Percentiles rank a stretch among this genome's conserved stretches.
These are phyloP conservation scores for Vitis hybrid DNA, from an alignment of 177 flowering plant species.

Conservation along the genomic window DNA sequence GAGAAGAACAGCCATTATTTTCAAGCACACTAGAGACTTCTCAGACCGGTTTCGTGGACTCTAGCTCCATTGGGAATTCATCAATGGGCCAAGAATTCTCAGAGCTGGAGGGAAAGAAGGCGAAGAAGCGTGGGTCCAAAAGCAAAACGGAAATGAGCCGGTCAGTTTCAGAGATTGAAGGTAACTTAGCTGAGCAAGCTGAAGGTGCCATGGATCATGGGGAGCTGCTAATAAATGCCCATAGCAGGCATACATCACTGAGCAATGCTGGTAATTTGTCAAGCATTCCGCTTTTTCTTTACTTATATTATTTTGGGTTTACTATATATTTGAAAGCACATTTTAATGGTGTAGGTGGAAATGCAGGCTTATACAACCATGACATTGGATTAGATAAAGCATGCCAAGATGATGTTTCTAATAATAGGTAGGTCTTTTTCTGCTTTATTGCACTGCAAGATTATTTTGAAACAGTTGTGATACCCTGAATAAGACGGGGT, in stretches of 20 bases:
- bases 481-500: too few relatives aligned
- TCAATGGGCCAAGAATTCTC: neutral
- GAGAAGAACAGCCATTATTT: neutral
- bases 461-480: neutral
- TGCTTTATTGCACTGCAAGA: neutral
- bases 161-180: conserved; percentile 3
- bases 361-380: conserved; percentile 7
- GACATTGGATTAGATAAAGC: conserved; percentile 13
- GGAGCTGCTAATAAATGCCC: conserved; percentile 2
- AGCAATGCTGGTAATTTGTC: conserved; percentile 10
- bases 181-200: conserved; percentile 4
- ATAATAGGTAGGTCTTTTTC: conserved; percentile 10
- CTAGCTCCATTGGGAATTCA: neutral
- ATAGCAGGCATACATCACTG: conserved; percentile 7
- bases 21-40: neutral
- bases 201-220: conserved; percentile 3
- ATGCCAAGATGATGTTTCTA: conserved; percentile 11
- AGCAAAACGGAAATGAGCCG: neutral
- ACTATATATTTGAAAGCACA: neutral
- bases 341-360: conserved; percentile 6
- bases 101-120: neutral
- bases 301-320: too few relatives aligned
- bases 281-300: neutral
- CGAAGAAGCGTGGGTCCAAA: neutral
- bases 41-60: neutral